Conservation (phyloP, 2,329 filamentous ascomycete genomes). For the Decorospora gaudefroyi region DNA sequence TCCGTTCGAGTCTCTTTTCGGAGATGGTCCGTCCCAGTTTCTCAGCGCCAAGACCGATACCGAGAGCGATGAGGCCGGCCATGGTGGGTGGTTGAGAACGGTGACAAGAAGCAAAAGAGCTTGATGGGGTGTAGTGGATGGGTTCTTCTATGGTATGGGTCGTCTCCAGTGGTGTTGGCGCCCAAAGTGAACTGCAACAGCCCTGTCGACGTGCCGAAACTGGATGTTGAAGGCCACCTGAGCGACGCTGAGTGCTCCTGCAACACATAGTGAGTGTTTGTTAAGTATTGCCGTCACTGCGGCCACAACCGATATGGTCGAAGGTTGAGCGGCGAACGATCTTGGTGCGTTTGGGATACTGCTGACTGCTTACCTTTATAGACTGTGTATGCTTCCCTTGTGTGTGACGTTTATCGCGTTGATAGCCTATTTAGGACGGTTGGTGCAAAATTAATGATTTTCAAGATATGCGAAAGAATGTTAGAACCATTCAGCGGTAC, state of each 20-base stretch:
- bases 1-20: slow-evolving; percentile 29
- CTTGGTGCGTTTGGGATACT: not conserved
- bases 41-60: slow-evolving; percentile 28
- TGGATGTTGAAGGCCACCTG: not conserved
- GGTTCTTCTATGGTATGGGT: not conserved
- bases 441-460: not conserved
- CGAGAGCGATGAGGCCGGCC: slow-evolving; percentile 28
- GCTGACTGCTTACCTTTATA: not conserved
- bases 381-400: not conserved
- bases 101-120: not conserved
- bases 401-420: not conserved
- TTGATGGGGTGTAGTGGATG: not conserved
- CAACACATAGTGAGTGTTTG: slow-evolving; percentile 6
- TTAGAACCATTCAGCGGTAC: not conserved
- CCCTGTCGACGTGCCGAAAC: slow-evolving; percentile 4
- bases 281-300: too few relatives aligned
- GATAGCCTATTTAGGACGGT: not conserved
- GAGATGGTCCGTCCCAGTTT: slow-evolving; percentile 28
- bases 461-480: not conserved
- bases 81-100: slow-evolving; percentile 10
- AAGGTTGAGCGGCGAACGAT: not conserved
- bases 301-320: not conserved
- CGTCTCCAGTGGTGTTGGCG: not conserved
- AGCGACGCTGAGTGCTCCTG: not conserved
- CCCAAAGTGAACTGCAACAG: slow-evolving; percentile 6